Conservation (phyloP, 140 eudicot genomes). For the Senecio squalidus region DNA sequence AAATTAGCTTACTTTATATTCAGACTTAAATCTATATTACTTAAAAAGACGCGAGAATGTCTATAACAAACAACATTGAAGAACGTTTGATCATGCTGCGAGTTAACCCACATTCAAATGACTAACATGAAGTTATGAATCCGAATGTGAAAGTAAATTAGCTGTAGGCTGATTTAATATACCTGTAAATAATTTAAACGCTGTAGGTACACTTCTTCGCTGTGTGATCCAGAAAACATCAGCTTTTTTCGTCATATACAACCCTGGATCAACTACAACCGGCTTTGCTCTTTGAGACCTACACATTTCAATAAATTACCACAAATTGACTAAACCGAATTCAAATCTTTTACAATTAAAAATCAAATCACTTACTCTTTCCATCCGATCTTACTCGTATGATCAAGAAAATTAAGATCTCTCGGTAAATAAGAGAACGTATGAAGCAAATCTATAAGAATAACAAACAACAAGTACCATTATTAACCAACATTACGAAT, state of each 20-base stretch:
- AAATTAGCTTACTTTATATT: not conserved
- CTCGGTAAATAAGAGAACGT: conserved; percentile 69
- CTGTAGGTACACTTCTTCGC: conserved; percentile 88
- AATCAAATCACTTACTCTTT: conserved; percentile 57
- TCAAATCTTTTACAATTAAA: not conserved
- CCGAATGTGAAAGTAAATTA: not conserved
- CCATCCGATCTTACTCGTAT: conserved; percentile 91
- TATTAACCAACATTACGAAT: not conserved
- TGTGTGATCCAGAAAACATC: conserved; percentile 91
- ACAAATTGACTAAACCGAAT: not conserved
- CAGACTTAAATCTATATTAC: not conserved
- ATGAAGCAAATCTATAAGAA: conserved; percentile 74
- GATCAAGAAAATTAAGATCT: conserved; percentile 91
- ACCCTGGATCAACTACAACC: conserved; percentile 80
- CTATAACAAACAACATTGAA: not conserved
- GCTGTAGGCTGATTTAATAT: not conserved
- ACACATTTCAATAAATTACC: not conserved
- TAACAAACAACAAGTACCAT: conserved; percentile 8
- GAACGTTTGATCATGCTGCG: not conserved
- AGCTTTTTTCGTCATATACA: conserved; percentile 68
- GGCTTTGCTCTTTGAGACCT: conserved; percentile 88
- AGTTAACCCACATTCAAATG: not conserved
- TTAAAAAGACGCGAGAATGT: not conserved
- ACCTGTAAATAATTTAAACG: conserved; percentile 94
- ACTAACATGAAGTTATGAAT: not conserved